Base-by-base conservation (phyloP, 1,139 yeast species). In the Pichia norvegensis region DNA sequence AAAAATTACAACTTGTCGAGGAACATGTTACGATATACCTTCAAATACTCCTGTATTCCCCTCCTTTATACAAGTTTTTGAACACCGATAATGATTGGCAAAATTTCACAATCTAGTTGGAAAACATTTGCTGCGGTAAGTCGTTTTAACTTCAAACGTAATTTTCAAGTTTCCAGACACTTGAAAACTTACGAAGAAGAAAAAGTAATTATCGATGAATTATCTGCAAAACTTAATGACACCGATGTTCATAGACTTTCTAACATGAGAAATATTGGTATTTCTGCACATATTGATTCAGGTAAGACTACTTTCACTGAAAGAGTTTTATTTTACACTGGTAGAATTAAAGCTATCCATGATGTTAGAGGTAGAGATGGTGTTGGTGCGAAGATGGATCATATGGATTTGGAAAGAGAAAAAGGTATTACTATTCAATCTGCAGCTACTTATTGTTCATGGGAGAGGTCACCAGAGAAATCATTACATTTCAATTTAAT, bases 321-420 rank as follows among this genome's bases (percentile, higher is more conserved):
- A 68, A 84, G 99, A 65, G 98, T 92, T 42, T 70, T 92, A 57
- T 92, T 79, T 68, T 94, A 94, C 65, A 92, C 99, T 10, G 98
- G 98, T 50, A 78, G 98, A 64, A 94, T 94, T 66, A 88, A 90
- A 65, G 95, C 95, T 25, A 94, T 92, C 60, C 99, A 92, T 64
- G 99, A 92, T 67, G 99, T 92, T 43, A 78, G 98, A 66, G 99
- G 99, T 43, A 80, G 95, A 61, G 99, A 92, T 66, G 81, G 90
- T 55, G 97, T 92, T 49, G 99, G 99, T 49, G 99, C 99, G 49
- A 92, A 88, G 68, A 92, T 92, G 95, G 99, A 92, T 63, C 88
- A 90, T 53, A 87, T 92, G 95, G 98, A 92, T 57, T 76, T 92
- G 56, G 98, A 92, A 68, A 79, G 98, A 65, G 97, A 90, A 68